Evolutionary conservation across 805 yeast species (phyloP).

Genomic region (Blastobotrys parvus): DNA sequence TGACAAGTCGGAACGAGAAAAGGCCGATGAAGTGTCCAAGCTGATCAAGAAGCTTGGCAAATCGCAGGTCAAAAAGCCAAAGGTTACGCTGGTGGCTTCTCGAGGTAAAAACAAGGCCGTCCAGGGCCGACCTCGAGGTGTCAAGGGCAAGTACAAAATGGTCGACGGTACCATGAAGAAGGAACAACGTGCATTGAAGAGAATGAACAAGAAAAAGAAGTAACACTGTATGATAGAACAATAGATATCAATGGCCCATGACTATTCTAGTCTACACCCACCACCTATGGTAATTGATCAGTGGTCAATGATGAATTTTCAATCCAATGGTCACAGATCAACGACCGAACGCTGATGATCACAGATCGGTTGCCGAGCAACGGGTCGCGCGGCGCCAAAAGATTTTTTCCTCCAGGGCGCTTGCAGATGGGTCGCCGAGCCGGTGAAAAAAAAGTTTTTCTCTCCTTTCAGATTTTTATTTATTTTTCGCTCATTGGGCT

Average conservation of each 20-base stretch:
- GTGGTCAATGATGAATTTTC: no score
- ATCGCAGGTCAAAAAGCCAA: constrained; percentile 63
- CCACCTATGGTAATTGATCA: neutral
- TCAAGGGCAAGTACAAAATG: constrained; percentile 97
- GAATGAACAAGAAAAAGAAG: constrained; percentile 81
- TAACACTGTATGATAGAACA: neutral
- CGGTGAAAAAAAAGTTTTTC: no score
- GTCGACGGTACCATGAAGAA: constrained; percentile 98
- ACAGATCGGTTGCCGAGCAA: no score
- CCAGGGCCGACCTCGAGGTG: constrained; percentile 93
- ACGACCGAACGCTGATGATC: no score
- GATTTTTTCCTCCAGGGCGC: no score
- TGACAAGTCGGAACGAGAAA: constrained; percentile 83
- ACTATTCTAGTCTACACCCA: no score
- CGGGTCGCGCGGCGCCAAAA: no score
- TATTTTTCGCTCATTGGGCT: no score
- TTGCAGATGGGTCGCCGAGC: no score
- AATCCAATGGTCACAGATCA: neutral
- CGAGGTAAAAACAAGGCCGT: constrained; percentile 76
- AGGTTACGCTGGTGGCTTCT: constrained; percentile 85
- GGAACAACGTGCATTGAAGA: constrained; percentile 85
- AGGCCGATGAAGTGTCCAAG: constrained; percentile 84
- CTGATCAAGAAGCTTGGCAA: constrained; percentile 75
- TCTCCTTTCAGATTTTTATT: no score
- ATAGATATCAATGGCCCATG: neutral